Percentiles rank a stretch among this genome's conserved stretches.
Conservation (phyloP, 1,284 basidiomycete genomes). For the Cryptococcus sp. region DNA sequence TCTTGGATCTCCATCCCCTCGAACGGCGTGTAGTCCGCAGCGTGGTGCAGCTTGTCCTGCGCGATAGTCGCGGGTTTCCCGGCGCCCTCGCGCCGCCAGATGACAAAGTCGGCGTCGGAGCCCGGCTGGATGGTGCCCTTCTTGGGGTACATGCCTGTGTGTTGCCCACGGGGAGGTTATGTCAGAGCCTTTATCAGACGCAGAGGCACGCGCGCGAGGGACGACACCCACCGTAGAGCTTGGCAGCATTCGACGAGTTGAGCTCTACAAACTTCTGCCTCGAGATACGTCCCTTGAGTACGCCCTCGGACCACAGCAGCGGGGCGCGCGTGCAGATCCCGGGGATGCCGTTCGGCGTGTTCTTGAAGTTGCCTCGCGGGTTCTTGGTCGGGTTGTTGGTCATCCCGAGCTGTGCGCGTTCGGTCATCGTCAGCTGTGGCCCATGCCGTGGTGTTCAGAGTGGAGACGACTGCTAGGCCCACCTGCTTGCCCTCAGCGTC, state of each 20-base stretch:
- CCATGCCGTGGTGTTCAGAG: no score
- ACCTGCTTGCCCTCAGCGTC: no score
- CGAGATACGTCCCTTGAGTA: conserved; percentile 12
- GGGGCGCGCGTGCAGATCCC: conserved; percentile 20
- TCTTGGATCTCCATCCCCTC: conserved; percentile 18
- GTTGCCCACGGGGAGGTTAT: no score
- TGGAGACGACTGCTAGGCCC: no score
- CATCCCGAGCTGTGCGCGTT: no score
- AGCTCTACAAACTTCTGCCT: conserved; percentile 19
- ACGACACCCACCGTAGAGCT: conserved; percentile 9
- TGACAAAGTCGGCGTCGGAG: conserved; percentile 20
- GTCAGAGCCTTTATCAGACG: no score
- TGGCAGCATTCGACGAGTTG: conserved; percentile 16
- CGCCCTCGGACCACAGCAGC: conserved; percentile 13
- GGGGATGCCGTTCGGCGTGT: conserved; percentile 19
- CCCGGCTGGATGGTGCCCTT: conserved; percentile 18
- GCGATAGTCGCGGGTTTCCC: conserved; percentile 5
- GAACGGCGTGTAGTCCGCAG: conserved; percentile 22
- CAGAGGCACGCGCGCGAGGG: no score
- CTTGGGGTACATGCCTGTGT: conserved; percentile 19
- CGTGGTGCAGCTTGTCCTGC: conserved; percentile 16
- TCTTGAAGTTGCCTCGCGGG: conserved; percentile 12
- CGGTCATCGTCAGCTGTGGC: no score
- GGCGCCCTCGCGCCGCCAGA: conserved; percentile 8
- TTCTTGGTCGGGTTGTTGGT: no score